Base-by-base conservation (phyloP, 1,139 yeast species). In the Magnusiomyces magnusii region DNA sequence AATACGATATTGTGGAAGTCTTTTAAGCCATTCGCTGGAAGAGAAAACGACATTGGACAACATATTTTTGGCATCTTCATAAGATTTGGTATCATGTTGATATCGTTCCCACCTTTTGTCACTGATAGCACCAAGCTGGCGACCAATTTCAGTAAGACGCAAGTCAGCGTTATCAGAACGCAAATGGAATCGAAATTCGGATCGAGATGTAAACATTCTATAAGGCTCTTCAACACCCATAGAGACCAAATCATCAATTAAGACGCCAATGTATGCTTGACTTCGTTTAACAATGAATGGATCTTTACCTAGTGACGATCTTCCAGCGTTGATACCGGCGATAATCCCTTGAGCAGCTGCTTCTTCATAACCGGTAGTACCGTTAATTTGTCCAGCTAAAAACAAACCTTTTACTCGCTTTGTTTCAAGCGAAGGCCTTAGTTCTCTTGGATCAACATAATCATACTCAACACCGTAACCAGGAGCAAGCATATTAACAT, bases 381-480 rank as follows among this genome's bases (percentile, higher is more conserved):
- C 99, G 69, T 95, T 95, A 51, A 95, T 95, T 73, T 95, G 99
- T 1, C 99, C 99, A 0, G 99, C 99, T 57, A 95, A 77, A 68
- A 76, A 95, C 51, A 95, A 74, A 0, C 98, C 98, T 21, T 79
- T 75, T 0, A 95, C 84, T 3, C 82, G 73, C 67, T 89, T 91
- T 0, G 98, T 90, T 69, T 93, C 97, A 53, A 95, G 73, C 0
- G 96, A 87, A 56, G 79, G 80, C 58, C 80, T 78, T 58, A 95
- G 77, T 68, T 92, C 97, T 63, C 96, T 79, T 1, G 99, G 99
- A 68, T 93, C 97, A 28, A 95, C 86, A 71, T 89, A 93, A 70
- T 95, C 99, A 69, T 95, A 95, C 71, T 95, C 99, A 1, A 95
- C 99, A 17, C 99, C 99, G 69, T 95, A 95, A 0, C 98, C 99